These are phyloP conservation scores for Leishmania tropica DNA, from an alignment of 208 protist species.

Conservation along the genomic window DNA sequence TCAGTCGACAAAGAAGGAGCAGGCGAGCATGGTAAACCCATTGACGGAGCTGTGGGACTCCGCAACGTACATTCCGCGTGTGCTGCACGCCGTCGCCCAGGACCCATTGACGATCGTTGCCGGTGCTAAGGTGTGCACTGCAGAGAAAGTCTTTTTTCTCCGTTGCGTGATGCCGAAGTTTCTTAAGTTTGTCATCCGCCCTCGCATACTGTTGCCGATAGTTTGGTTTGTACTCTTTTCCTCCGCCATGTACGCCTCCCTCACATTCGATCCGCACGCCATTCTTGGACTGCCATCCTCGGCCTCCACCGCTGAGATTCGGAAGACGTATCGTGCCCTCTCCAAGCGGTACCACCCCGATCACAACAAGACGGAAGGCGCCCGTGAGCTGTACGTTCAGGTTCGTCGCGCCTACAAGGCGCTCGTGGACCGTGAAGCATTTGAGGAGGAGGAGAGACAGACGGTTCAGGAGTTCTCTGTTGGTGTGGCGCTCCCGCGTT, in stretches of 20 bases:
- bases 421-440: slow-evolving; percentile 89
- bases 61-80: slow-evolving; percentile 60
- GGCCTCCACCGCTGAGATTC: slow-evolving; percentile 82
- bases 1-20: slow-evolving; percentile 53
- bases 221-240: slow-evolving; percentile 86
- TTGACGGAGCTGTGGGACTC: slow-evolving; percentile 68
- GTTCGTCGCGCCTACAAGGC: slow-evolving; percentile 93
- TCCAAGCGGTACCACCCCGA: slow-evolving; percentile 91
- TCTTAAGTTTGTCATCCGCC: slow-evolving; percentile 84
- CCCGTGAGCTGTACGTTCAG: slow-evolving; percentile 86
- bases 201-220: slow-evolving; percentile 78
- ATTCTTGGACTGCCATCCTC: slow-evolving; percentile 63
- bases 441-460: slow-evolving; percentile 87
- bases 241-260: slow-evolving; percentile 86
- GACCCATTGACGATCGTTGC: slow-evolving; percentile 61
- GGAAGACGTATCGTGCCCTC: slow-evolving; percentile 84
- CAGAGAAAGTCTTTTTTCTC: slow-evolving; percentile 83
- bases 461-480: slow-evolving; percentile 80
- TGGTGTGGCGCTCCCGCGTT: slow-evolving; percentile 86
- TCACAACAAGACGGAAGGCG: slow-evolving; percentile 88
- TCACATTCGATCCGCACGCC: slow-evolving; percentile 89
- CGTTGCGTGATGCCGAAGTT: slow-evolving; percentile 85
- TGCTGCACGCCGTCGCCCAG: slow-evolving; percentile 35
- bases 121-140: slow-evolving; percentile 69
- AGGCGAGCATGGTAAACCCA: slow-evolving; percentile 47